Conservation (phyloP, 78 protist genomes). For the Planoprotostelium fungivorum region DNA sequence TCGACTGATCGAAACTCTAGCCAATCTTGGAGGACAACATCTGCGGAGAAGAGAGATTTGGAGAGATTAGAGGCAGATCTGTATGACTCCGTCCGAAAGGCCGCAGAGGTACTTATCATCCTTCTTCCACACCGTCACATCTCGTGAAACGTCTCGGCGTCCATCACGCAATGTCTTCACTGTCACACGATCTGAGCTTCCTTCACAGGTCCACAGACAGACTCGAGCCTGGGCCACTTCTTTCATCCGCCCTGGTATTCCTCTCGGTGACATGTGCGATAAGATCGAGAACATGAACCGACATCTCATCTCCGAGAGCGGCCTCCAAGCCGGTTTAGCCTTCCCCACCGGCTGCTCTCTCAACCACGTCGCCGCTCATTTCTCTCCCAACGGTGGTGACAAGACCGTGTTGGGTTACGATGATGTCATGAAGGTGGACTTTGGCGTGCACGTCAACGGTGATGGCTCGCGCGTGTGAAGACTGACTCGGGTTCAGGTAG, state of each 20-base stretch:
- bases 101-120: slow-evolving; percentile 86
- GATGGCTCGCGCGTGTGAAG: neutral
- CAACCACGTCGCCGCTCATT: slow-evolving; percentile 97
- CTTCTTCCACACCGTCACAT: too few species aligned
- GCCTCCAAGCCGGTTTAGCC: slow-evolving; percentile 83
- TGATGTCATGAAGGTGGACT: slow-evolving; percentile 96
- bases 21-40: slow-evolving; percentile 69
- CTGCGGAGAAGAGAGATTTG: slow-evolving; percentile 70
- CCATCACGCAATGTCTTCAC: too few species aligned
- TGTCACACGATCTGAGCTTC: too few species aligned
- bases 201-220: slow-evolving; percentile 36
- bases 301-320: slow-evolving; percentile 69
- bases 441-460: slow-evolving; percentile 96
- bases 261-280: slow-evolving; percentile 75
- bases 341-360: slow-evolving; percentile 96
- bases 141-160: too few species aligned
- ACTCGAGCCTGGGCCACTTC: slow-evolving; percentile 62
- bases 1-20: neutral
- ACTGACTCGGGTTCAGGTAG: neutral
- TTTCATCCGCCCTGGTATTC: slow-evolving; percentile 82
- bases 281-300: slow-evolving; percentile 62
- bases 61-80: slow-evolving; percentile 39
- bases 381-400: slow-evolving; percentile 98
- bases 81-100: slow-evolving; percentile 78
- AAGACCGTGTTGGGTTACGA: slow-evolving; percentile 86